Percentiles rank a stretch among this genome's conserved stretches.
These are phyloP conservation scores for Dysphania ambrosioides DNA, from an alignment of 148 eudicot genomes.

Conservation along the genomic window DNA sequence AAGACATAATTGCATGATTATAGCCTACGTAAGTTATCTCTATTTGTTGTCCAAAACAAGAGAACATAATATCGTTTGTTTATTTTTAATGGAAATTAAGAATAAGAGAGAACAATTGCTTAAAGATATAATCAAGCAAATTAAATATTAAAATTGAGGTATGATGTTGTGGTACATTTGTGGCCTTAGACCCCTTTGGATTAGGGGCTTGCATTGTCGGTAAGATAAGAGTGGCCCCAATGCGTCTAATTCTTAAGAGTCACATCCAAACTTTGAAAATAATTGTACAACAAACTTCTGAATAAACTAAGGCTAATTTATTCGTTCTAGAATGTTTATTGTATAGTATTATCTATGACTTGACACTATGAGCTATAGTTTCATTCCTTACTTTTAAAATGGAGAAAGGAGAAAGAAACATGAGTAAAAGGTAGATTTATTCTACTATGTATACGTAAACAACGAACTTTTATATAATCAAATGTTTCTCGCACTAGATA, in stretches of 20 bases:
- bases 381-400: no score
- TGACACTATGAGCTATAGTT: no score
- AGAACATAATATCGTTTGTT: no score
- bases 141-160: background rate
- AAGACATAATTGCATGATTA: background rate
- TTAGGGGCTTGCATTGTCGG: slow-evolving; percentile 23
- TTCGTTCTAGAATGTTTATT: no score
- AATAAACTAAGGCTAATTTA: no score
- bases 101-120: background rate
- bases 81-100: no score
- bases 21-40: background rate
- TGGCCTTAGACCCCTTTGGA: background rate
- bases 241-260: background rate
- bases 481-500: no score
- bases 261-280: slow-evolving; percentile 12
- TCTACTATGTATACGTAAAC: no score
- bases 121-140: background rate
- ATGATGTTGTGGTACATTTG: slow-evolving; percentile 9
- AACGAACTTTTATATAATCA: no score
- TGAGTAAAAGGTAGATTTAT: no score
- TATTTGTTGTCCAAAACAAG: background rate
- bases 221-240: background rate
- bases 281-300: slow-evolving; percentile 10
- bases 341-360: no score
- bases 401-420: no score